Evolutionary conservation across 352 stramenopile species (phyloP).

Genomic region (Phytophthora citrophthora): DNA sequence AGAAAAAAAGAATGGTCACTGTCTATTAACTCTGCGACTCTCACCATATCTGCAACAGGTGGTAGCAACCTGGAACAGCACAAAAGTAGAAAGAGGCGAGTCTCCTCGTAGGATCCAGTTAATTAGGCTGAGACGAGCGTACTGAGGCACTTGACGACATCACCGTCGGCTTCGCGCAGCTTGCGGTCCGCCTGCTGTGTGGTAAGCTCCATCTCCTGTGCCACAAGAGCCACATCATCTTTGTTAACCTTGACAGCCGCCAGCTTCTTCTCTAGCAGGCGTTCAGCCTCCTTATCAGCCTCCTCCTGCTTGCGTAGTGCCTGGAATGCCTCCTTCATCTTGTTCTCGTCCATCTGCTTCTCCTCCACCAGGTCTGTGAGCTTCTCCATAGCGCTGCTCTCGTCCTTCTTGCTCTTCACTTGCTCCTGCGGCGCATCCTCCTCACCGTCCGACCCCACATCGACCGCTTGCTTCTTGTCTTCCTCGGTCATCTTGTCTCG

Average conservation of each 20-base stretch:
- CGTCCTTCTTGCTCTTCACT: slow-evolving; percentile 83
- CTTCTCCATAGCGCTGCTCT: slow-evolving; percentile 84
- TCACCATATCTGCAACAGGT: not conserved
- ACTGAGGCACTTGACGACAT: slow-evolving; percentile 76
- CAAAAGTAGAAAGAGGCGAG: not conserved
- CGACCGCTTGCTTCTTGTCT: slow-evolving; percentile 38
- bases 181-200: slow-evolving; percentile 82
- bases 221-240: slow-evolving; percentile 81
- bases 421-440: slow-evolving; percentile 56
- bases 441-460: slow-evolving; percentile 64
- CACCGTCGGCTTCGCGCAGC: slow-evolving; percentile 76
- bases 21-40: slow-evolving; percentile 28
- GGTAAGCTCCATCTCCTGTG: slow-evolving; percentile 81
- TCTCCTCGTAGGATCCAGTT: not conserved
- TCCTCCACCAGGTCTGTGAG: slow-evolving; percentile 87
- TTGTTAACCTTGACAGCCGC: slow-evolving; percentile 84
- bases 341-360: slow-evolving; percentile 90
- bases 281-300: slow-evolving; percentile 82
- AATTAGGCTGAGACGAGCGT: slow-evolving; percentile 51
- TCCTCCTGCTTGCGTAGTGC: slow-evolving; percentile 82
- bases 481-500: slow-evolving; percentile 37
- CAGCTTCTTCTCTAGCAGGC: slow-evolving; percentile 80
- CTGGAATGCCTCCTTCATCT: slow-evolving; percentile 86
- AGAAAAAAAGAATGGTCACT: slow-evolving; percentile 21
- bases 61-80: not conserved